These are phyloP conservation scores for Podospora pseudocomata DNA, from an alignment of 495 filamentous ascomycete genomes.

Conservation along the genomic window DNA sequence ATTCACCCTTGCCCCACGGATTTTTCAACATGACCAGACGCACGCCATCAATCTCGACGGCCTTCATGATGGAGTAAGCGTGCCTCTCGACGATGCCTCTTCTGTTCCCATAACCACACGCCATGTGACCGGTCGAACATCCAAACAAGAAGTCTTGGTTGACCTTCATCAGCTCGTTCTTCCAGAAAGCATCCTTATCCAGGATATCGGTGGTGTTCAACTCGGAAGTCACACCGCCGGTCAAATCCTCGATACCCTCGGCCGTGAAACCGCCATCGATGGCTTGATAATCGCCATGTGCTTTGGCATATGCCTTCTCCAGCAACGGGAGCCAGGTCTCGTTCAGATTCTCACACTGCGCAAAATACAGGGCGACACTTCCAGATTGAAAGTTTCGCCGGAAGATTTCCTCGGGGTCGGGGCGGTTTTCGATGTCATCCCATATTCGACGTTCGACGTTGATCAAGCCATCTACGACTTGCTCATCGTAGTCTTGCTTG, in stretches of 20 bases:
- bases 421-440: slow-evolving; percentile 62
- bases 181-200: slow-evolving; percentile 87
- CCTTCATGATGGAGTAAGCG: slow-evolving; percentile 85
- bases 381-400: slow-evolving; percentile 66
- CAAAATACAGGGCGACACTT: slow-evolving; percentile 78
- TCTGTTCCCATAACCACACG: slow-evolving; percentile 50
- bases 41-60: slow-evolving; percentile 69
- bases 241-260: slow-evolving; percentile 90
- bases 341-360: slow-evolving; percentile 76
- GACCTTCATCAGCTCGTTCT: slow-evolving; percentile 75
- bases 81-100: slow-evolving; percentile 80
- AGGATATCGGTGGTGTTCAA: slow-evolving; percentile 78
- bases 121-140: slow-evolving; percentile 62
- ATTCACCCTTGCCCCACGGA: slow-evolving; percentile 84
- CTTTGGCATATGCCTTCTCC: slow-evolving; percentile 96
- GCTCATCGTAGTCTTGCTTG: slow-evolving; percentile 77
- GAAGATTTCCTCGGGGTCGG: slow-evolving; percentile 74
- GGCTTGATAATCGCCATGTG: slow-evolving; percentile 79
- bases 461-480: slow-evolving; percentile 23
- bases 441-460: slow-evolving; percentile 63
- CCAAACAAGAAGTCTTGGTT: slow-evolving; percentile 88
- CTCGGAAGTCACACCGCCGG: slow-evolving; percentile 83
- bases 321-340: slow-evolving; percentile 94
- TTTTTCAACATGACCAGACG: slow-evolving; percentile 77
- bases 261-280: slow-evolving; percentile 84